Conservation (phyloP, 345 rosid species). For the Gossypium turneri region DNA sequence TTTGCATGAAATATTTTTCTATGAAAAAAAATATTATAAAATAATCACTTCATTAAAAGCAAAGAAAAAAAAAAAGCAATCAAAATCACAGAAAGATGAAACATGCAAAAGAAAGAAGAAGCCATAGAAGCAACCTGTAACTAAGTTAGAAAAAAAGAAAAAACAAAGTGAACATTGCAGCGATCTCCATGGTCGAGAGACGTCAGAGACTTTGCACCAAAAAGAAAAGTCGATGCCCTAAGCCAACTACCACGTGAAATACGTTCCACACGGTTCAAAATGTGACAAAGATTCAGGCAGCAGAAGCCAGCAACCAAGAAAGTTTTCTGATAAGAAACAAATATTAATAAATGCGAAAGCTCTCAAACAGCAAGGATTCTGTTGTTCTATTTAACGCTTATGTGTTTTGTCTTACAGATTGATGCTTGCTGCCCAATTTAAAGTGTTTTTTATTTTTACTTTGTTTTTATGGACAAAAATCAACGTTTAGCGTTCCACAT, state of each 20-base stretch:
- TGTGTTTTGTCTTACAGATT: not conserved
- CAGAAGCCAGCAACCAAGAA: not conserved
- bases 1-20: not conserved
- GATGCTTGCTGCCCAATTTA: not conserved
- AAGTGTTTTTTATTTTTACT: not conserved
- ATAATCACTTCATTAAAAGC: not conserved
- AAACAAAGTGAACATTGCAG: not conserved
- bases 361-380: not conserved
- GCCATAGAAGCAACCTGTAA: not conserved
- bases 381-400: not conserved
- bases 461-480: not conserved
- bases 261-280: not conserved
- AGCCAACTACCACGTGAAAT: not conserved
- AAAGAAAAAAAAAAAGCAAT: not conserved
- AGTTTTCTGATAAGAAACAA: not conserved
- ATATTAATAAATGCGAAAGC: not conserved
- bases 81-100: not conserved
- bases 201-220: not conserved
- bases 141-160: not conserved
- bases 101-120: not conserved
- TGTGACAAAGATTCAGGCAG: not conserved
- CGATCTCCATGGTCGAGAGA: not conserved
- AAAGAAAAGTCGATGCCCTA: not conserved
- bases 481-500: not conserved
- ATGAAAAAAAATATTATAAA: not conserved